phyloP scores from a whole-genome alignment of 2,329 filamentous ascomycete genomes.

The Trichophyton simii region DNA sequence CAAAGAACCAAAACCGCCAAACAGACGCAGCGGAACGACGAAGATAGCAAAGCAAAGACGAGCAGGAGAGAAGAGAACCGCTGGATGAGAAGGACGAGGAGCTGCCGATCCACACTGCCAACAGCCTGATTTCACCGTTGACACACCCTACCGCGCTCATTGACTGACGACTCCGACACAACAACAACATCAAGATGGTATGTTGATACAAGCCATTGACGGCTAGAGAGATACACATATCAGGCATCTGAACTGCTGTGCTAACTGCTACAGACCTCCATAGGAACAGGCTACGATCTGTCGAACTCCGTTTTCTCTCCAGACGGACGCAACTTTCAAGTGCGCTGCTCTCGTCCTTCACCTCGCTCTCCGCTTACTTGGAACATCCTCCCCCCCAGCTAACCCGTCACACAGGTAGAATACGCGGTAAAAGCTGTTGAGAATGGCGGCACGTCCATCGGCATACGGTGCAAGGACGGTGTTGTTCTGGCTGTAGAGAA shows the following conservation, averaged over 20 bases:
- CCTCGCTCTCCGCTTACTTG: not conserved
- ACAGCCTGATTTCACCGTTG: not conserved
- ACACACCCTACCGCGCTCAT: not conserved
- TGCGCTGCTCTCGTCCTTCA: conserved; percentile 25
- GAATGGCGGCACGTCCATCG: conserved; percentile 90
- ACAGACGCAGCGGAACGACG: not conserved
- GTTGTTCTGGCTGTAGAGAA: conserved; percentile 95
- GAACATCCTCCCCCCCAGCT: not conserved
- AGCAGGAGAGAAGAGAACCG: not conserved
- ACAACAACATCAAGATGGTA: conserved; percentile 2
- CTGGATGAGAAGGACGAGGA: not conserved
- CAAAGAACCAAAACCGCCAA: not conserved
- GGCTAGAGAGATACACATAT: not conserved
- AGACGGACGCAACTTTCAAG: conserved; percentile 97
- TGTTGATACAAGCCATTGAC: not conserved
- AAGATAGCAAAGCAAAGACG: not conserved
- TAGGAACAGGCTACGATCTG: conserved; percentile 98
- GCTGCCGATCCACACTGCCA: not conserved
- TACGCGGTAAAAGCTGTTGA: conserved; percentile 98
- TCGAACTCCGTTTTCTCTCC: conserved; percentile 99
- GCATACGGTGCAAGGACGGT: conserved; percentile 93
- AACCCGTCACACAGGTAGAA: conserved; percentile 49
- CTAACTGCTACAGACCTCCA: conserved; percentile 61
- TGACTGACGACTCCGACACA: not conserved
- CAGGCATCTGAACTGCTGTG: not conserved